Base-by-base conservation (phyloP, 495 filamentous ascomycete species). In the Lentithecium fluviatile region DNA sequence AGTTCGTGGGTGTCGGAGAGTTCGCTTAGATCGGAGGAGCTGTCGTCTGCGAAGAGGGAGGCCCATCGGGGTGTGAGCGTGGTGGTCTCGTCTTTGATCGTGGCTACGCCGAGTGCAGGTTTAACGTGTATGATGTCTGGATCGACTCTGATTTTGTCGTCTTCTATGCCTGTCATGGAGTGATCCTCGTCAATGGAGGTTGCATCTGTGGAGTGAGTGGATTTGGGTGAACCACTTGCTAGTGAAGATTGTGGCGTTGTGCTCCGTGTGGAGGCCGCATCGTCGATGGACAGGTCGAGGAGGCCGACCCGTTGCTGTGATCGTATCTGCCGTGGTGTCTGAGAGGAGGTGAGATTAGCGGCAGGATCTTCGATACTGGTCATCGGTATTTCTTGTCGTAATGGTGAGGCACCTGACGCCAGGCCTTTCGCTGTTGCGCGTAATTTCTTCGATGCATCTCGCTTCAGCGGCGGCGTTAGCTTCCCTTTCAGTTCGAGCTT, bases 341-440 rank as follows among this genome's bases (percentile, higher is more conserved):
- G 52, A 13, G 56, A n/a, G 4, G 60, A 52, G 0, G 64, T 6
- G 37, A 62, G 45, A 45, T 67, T 62, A 11, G 49, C 51, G 23
- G 45, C 12, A 4, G 64, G 59, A 43, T 67, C 53, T 34, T 68
- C 65, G 38, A 68, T 64, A 38, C 65, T 68, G n/a, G 60, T 52
- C 0, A 64, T 34, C 5, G 62, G 66, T 20, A 66, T 45, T 40
- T 69, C 62, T 46, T 62, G 56, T 6, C 62, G 56, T 3, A 65
- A 45, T 20, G 49, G 48, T 8, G 66, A 69, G 2, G 48, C n/a
- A 32, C 62, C 62, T 20, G 54, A 52, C n/a, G 64, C 54, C 36
- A 59, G 65, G 45, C 62, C 65, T 4, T 65, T 32, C 11, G 51
- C 32, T 24, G 19, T 19, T 26, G 50, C 17, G 7, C 60, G 40